Evolutionary conservation across 257 asterid genomes (phyloP).

Genomic region (Solanum piurae): DNA sequence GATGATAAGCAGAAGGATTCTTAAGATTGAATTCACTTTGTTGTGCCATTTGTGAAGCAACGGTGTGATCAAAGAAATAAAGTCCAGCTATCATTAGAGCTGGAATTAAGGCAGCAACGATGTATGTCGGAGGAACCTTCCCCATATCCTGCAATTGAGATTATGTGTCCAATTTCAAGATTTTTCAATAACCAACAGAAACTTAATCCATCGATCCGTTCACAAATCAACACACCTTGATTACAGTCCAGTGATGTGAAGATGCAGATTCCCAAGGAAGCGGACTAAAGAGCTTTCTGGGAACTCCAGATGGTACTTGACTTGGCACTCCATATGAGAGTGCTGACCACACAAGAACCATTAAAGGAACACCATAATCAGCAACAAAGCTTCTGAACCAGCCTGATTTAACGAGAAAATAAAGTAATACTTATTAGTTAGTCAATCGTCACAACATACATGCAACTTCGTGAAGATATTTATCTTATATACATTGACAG

Average conservation of each 20-base stretch:
- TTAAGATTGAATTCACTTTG: conserved; percentile 3
- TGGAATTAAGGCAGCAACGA: conserved; percentile 3
- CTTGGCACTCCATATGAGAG: conserved; percentile 23
- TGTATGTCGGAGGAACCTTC: not conserved
- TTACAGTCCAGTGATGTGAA: conserved; percentile 39
- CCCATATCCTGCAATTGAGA: conserved; percentile 3
- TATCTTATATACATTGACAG: not conserved
- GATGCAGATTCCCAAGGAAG: conserved; percentile 39
- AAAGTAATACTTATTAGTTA: not conserved
- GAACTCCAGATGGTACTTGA: conserved; percentile 30
- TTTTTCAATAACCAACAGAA: not conserved
- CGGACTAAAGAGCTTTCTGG: conserved; percentile 34
- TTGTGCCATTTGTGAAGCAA: conserved; percentile 9
- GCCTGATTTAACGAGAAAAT: conserved; percentile 2
- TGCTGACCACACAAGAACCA: conserved; percentile 37
- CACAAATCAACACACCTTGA: conserved; percentile 19
- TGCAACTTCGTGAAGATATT: not conserved
- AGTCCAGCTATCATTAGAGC: conserved; percentile 4
- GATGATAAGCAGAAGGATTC: not conserved
- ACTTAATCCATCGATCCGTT: not conserved
- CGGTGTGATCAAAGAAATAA: conserved; percentile 1
- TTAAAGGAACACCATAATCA: conserved; percentile 48
- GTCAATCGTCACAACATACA: not conserved
- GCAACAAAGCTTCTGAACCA: conserved; percentile 37
- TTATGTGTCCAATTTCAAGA: not conserved